These are phyloP conservation scores for Suhomyces xylopsoci DNA, from an alignment of 805 yeast genomes.

Conservation along the genomic window DNA sequence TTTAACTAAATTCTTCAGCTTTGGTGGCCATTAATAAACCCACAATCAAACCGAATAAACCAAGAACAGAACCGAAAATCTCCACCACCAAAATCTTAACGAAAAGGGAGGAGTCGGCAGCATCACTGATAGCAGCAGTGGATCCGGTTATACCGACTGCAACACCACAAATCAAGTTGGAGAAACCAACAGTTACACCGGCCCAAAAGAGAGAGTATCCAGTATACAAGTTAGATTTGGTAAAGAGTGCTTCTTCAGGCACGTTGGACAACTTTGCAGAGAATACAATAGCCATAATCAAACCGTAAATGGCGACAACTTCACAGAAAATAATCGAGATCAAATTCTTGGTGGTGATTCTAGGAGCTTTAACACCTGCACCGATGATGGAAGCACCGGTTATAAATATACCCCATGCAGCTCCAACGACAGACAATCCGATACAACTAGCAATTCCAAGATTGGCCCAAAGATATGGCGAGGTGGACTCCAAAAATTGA, in stretches of 20 bases:
- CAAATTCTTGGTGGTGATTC: constrained; percentile 95
- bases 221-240: constrained; percentile 87
- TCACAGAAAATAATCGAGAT: constrained; percentile 98
- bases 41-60: constrained; percentile 92
- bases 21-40: constrained; percentile 96
- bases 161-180: constrained; percentile 93
- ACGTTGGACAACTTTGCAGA: constrained; percentile 80
- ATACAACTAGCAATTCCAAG: constrained; percentile 88
- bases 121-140: constrained; percentile 97
- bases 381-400: constrained; percentile 94
- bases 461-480: constrained; percentile 97
- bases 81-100: constrained; percentile 96
- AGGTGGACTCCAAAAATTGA: constrained; percentile 73
- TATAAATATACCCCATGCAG: constrained; percentile 98
- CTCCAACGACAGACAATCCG: constrained; percentile 93
- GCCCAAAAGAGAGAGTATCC: constrained; percentile 98
- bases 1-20: constrained; percentile 77
- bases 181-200: constrained; percentile 90
- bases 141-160: constrained; percentile 98
- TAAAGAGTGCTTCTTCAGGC: constrained; percentile 57
- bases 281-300: constrained; percentile 96
- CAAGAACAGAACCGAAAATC: constrained; percentile 95
- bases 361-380: constrained; percentile 97
- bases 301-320: constrained; percentile 97
- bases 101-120: constrained; percentile 92